These are phyloP conservation scores for Auxenochlorella protothecoides DNA, from an alignment of 139 green algal species.

Conservation along the genomic window DNA sequence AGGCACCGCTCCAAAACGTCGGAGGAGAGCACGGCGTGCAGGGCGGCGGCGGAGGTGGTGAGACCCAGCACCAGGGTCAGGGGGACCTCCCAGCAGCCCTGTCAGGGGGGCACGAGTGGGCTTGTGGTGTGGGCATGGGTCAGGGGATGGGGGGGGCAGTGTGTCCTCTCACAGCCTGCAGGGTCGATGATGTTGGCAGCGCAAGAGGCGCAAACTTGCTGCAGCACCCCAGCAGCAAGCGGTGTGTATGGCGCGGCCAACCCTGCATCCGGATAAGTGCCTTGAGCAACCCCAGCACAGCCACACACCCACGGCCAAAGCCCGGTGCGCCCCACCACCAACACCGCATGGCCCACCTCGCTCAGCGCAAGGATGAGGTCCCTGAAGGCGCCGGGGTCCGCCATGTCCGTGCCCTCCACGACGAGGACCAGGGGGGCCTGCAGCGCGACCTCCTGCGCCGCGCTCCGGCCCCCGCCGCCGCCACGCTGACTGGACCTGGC, in stretches of 20 bases:
- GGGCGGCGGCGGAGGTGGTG: slow-evolving; percentile 20
- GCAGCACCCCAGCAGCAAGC: too few species aligned
- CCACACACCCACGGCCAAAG: too few species aligned
- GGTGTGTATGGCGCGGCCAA: too few species aligned
- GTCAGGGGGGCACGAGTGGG: background rate
- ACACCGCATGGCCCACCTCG: slow-evolving; percentile 11
- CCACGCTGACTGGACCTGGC: background rate
- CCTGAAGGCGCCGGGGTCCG: slow-evolving; percentile 16
- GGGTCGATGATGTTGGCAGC: too few species aligned
- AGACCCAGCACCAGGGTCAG: slow-evolving; percentile 36
- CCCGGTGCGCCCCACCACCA: too few species aligned
- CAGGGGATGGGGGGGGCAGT: too few species aligned
- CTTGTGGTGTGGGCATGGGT: too few species aligned
- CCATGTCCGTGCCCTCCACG: slow-evolving; percentile 30
- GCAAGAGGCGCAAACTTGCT: too few species aligned
- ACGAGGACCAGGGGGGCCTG: slow-evolving; percentile 35
- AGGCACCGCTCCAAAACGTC: slow-evolving; percentile 14
- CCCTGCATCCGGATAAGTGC: too few species aligned
- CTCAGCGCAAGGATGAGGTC: slow-evolving; percentile 28
- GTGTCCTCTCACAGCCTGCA: too few species aligned
- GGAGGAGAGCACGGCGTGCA: slow-evolving; percentile 23
- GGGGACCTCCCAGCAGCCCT: slow-evolving; percentile 22
- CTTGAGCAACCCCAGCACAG: too few species aligned
- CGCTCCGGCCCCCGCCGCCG: background rate
- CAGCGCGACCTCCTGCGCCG: background rate